These are phyloP conservation scores for Candida pseudoviswanathii DNA, from an alignment of 1,139 yeast genomes.

Conservation along the genomic window DNA sequence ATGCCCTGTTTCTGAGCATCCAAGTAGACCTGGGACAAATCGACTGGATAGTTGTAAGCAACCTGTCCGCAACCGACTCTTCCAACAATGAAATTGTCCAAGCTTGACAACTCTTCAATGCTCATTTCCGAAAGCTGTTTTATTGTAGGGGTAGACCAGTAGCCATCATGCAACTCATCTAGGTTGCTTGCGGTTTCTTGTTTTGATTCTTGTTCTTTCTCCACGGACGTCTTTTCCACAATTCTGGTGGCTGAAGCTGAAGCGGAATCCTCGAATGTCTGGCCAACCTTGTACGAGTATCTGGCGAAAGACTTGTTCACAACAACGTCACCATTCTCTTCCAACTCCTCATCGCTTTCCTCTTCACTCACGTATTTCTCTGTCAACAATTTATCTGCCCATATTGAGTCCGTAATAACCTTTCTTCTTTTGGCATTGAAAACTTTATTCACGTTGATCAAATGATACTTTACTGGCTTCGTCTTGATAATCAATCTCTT, in stretches of 20 bases:
- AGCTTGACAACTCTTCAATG: slow-evolving; percentile 52
- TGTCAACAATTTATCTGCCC: slow-evolving; percentile 20
- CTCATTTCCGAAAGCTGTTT: slow-evolving; percentile 52
- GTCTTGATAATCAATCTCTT: slow-evolving; percentile 43
- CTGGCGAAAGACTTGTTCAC: slow-evolving; percentile 14
- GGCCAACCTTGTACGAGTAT: slow-evolving; percentile 19
- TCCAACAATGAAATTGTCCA: slow-evolving; percentile 75
- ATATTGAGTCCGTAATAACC: slow-evolving; percentile 24
- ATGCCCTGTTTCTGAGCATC: slow-evolving; percentile 33
- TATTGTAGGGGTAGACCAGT: slow-evolving; percentile 81
- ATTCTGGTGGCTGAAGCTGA: slow-evolving; percentile 6
- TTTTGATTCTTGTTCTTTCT: slow-evolving; percentile 8
- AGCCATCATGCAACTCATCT: slow-evolving; percentile 42
- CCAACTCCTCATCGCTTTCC: slow-evolving; percentile 23
- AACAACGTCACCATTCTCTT: slow-evolving; percentile 19
- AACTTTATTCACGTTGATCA: slow-evolving; percentile 48
- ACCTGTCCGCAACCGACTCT: slow-evolving; percentile 67
- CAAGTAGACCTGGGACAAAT: slow-evolving; percentile 48
- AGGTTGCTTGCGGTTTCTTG: slow-evolving; percentile 11
- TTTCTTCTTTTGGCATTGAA: slow-evolving; percentile 36
- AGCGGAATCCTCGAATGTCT: slow-evolving; percentile 6
- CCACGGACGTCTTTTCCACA: background rate
- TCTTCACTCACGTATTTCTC: slow-evolving; percentile 22
- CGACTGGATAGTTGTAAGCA: slow-evolving; percentile 72
- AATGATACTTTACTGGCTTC: slow-evolving; percentile 45